These are phyloP conservation scores for Nicotiana noctiflora DNA, from an alignment of 257 asterid genomes.

Conservation along the genomic window DNA sequence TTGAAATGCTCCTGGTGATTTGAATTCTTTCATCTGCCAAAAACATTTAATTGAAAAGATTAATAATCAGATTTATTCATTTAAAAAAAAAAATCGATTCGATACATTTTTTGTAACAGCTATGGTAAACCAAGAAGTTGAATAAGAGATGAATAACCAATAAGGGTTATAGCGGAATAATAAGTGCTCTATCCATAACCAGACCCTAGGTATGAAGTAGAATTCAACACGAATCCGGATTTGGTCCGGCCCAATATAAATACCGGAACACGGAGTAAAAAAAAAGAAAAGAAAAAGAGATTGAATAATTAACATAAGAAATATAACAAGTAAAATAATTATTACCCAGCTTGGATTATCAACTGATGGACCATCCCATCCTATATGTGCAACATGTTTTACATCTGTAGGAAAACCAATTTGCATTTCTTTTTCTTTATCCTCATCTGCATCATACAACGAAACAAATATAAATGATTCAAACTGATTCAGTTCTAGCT, in stretches of 20 bases:
- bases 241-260: too few relatives aligned
- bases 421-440: constrained; percentile 57
- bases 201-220: too few relatives aligned
- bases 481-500: neutral
- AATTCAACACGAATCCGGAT: too few relatives aligned
- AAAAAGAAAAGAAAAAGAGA: neutral
- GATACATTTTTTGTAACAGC: neutral
- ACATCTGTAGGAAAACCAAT: constrained; percentile 96
- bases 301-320: too few relatives aligned
- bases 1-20: constrained; percentile 33
- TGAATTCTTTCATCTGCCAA: constrained; percentile 69
- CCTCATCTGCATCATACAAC: constrained; percentile 49
- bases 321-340: neutral
- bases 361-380: constrained; percentile 77
- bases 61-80: neutral
- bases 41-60: neutral
- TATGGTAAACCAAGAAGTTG: neutral
- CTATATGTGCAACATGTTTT: constrained; percentile 96
- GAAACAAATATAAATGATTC: neutral
- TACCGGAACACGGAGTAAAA: too few relatives aligned
- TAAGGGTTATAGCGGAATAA: too few relatives aligned
- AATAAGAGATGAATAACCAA: neutral
- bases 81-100: neutral
- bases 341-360: constrained; percentile 78
- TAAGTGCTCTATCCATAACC: too few relatives aligned